A percentile compares a stretch with the other conserved stretches of the same genome.
These are phyloP conservation scores for Kurtzmaniella natalensis DNA, from an alignment of 1,139 yeast species.

Conservation along the genomic window DNA sequence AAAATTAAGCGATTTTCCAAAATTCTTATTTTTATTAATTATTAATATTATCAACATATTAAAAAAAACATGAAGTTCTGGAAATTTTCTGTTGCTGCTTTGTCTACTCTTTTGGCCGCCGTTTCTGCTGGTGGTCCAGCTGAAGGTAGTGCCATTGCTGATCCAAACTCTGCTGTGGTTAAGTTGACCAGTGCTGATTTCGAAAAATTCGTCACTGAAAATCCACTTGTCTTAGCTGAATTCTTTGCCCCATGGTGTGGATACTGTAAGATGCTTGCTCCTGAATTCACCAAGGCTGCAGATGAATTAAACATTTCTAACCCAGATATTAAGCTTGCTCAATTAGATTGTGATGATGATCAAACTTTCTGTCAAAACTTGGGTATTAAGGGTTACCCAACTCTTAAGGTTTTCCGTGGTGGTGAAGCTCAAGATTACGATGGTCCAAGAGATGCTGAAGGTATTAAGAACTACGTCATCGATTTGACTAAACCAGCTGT, in stretches of 20 bases:
- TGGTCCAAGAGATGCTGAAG: constrained; percentile 80
- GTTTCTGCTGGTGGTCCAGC: constrained; percentile 40
- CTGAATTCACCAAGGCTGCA: constrained; percentile 87
- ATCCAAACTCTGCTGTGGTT: constrained; percentile 84
- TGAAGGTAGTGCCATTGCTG: constrained; percentile 64
- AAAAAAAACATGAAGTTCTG: constrained; percentile 33
- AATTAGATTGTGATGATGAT: constrained; percentile 89
- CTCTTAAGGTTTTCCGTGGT: constrained; percentile 81
- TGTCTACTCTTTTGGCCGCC: constrained; percentile 37
- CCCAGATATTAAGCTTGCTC: constrained; percentile 71
- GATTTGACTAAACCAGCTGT: constrained; percentile 85
- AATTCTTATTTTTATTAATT: too few relatives aligned
- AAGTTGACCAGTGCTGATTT: constrained; percentile 62
- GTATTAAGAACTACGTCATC: constrained; percentile 74
- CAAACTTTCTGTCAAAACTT: constrained; percentile 71
- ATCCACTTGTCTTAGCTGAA: constrained; percentile 86
- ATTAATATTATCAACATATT: background rate
- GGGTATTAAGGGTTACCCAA: constrained; percentile 87
- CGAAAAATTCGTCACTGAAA: constrained; percentile 58
- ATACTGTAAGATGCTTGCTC: constrained; percentile 92
- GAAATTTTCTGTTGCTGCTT: constrained; percentile 34
- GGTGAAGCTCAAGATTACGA: constrained; percentile 54
- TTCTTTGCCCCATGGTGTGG: constrained; percentile 99
- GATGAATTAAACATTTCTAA: constrained; percentile 56
- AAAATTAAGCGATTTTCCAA: too few relatives aligned